Evolutionary conservation across 495 filamentous ascomycete genomes (phyloP).

Genomic region (Coniosporium apollinis): DNA sequence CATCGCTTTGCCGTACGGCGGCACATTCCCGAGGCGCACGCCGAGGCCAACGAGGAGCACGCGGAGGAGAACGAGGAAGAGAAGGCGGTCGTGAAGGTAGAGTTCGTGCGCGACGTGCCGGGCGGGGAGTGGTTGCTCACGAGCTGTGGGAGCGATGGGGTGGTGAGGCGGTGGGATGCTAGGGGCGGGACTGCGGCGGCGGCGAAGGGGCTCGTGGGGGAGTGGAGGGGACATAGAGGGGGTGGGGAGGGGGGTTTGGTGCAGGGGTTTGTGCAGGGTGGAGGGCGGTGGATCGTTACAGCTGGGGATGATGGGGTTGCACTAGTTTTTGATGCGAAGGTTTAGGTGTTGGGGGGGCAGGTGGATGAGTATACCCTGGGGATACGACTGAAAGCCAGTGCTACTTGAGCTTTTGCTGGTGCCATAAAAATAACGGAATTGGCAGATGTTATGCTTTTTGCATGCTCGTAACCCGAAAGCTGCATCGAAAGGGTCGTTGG

Average conservation of each 20-base stretch:
- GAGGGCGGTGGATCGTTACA: constrained; percentile 12
- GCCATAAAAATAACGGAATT: too few species aligned
- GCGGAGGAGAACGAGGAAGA: constrained; percentile 71
- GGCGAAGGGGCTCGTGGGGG: constrained; percentile 16
- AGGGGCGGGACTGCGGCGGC: constrained; percentile 54
- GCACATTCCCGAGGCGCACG: constrained; percentile 57
- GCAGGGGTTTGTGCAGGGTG: constrained; percentile 17
- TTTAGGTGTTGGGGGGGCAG: constrained; percentile 10
- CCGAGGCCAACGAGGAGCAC: constrained; percentile 65
- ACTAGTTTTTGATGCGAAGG: constrained; percentile 4
- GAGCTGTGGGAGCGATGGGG: constrained; percentile 71
- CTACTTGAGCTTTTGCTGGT: too few species aligned
- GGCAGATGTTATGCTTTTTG: too few species aligned
- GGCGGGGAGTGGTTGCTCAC: constrained; percentile 49
- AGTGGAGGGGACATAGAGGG: constrained; percentile 19
- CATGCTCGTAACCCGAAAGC: too few species aligned
- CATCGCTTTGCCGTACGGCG: constrained; percentile 68
- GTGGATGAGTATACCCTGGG: too few species aligned
- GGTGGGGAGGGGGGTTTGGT: constrained; percentile 18
- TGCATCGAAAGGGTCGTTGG: too few species aligned
- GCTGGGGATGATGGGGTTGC: constrained; percentile 21
- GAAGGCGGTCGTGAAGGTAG: constrained; percentile 73
- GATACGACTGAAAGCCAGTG: too few species aligned
- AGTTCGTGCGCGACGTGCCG: constrained; percentile 47
- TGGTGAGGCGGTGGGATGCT: constrained; percentile 73